Evolutionary conservation across 306 rosid species (phyloP).

Genomic region (Quillaja saponaria): DNA sequence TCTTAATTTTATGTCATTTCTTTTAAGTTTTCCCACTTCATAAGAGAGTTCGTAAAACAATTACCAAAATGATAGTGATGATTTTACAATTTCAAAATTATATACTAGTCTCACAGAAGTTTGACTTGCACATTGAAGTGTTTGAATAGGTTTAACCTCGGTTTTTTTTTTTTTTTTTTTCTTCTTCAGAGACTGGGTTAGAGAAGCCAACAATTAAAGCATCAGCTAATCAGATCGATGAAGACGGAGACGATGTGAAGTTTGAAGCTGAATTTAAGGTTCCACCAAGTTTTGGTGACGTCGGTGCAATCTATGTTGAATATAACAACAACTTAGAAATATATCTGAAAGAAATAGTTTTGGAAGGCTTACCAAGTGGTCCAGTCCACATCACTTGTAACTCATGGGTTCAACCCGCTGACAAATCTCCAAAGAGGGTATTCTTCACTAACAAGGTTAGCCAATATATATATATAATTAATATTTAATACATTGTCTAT

Average conservation of each 20-base stretch:
- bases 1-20: too few relatives aligned
- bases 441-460: constrained; percentile 49
- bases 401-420: constrained; percentile 43
- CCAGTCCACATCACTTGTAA: constrained; percentile 31
- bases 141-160: too few relatives aligned
- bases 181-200: constrained; percentile 22
- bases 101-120: too few relatives aligned
- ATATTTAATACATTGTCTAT: too few relatives aligned
- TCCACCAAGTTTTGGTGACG: constrained; percentile 27
- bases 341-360: constrained; percentile 24
- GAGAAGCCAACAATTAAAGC: constrained; percentile 23
- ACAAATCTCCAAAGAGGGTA: constrained; percentile 22
- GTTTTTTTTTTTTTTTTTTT: too few relatives aligned
- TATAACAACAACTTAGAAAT: constrained; percentile 21
- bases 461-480: neutral
- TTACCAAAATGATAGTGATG: too few relatives aligned
- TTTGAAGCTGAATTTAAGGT: constrained; percentile 28
- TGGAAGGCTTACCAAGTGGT: constrained; percentile 32
- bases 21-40: too few relatives aligned
- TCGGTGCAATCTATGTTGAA: constrained; percentile 39
- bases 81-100: too few relatives aligned
- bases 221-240: neutral
- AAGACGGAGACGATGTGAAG: neutral
- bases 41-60: too few relatives aligned
- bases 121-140: too few relatives aligned